A percentile compares a stretch with the other conserved stretches of the same genome.
phyloP scores from a whole-genome alignment of 768 basidiomycete genomes.

The Neoboletus magnificus region DNA sequence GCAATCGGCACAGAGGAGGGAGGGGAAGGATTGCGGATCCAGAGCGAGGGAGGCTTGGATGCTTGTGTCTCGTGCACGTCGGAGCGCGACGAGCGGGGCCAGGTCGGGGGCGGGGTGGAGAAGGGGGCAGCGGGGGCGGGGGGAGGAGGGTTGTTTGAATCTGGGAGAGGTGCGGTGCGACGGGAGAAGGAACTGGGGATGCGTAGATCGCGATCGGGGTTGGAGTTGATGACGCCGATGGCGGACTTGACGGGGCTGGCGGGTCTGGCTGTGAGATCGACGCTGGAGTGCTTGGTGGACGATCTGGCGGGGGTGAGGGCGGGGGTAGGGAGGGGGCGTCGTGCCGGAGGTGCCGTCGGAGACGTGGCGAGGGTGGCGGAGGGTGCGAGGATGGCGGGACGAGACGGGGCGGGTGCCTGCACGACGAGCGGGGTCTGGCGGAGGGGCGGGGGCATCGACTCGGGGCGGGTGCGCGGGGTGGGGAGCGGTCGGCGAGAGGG shows the following conservation, averaged over 20 bases:
- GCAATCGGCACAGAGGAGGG: conserved; percentile 16
- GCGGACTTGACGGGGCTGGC: conserved; percentile 19
- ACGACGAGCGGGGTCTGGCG: conserved; percentile 23
- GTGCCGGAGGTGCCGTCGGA: conserved; percentile 14
- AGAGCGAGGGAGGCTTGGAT: conserved; percentile 40
- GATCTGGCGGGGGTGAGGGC: background rate
- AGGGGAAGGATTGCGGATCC: conserved; percentile 38
- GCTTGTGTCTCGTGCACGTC: conserved; percentile 9
- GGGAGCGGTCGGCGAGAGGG: conserved; percentile 29
- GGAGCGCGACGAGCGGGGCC: conserved; percentile 6
- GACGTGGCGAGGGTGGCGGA: conserved; percentile 17
- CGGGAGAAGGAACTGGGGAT: conserved; percentile 26
- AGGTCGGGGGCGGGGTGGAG: conserved; percentile 12
- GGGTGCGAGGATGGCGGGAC: conserved; percentile 28
- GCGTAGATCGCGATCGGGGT: conserved; percentile 18
- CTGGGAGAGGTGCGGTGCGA: conserved; percentile 15
- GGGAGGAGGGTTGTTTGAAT: background rate
- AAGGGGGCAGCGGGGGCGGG: background rate
- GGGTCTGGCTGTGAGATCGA: conserved; percentile 23
- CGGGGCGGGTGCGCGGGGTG: conserved; percentile 27
- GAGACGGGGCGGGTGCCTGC: conserved; percentile 31
- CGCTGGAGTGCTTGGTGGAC: conserved; percentile 18
- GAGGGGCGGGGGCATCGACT: conserved; percentile 21
- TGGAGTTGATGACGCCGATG: conserved; percentile 2
- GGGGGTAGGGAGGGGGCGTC: conserved; percentile 25